Conservation (phyloP, 306 rosid genomes). For the Dalbergia cultrata region DNA sequence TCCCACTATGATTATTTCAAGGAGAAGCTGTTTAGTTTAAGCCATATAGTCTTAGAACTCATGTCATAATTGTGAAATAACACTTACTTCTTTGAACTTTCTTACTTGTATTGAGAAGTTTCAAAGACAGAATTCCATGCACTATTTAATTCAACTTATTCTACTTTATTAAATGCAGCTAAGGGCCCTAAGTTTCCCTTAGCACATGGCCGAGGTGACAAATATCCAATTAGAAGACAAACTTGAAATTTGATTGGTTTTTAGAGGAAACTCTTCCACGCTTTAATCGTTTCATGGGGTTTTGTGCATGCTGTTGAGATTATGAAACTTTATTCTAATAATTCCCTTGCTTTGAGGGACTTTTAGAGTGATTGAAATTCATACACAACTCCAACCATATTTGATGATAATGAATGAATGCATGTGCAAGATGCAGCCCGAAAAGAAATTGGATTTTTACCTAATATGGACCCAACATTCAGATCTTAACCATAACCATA, state of each 20-base stretch:
- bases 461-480: slow-evolving; percentile 50
- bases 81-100: not conserved
- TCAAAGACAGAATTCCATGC: slow-evolving; percentile 3
- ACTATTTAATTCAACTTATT: slow-evolving; percentile 40
- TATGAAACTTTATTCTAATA: slow-evolving; percentile 46
- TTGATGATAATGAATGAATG: slow-evolving; percentile 16
- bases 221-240: slow-evolving; percentile 39
- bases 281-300: slow-evolving; percentile 13
- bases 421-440: slow-evolving; percentile 31
- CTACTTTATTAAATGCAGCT: slow-evolving; percentile 27
- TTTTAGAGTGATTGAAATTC: slow-evolving; percentile 43
- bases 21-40: not conserved
- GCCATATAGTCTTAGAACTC: not conserved
- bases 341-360: slow-evolving; percentile 55
- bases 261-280: slow-evolving; percentile 28
- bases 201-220: slow-evolving; percentile 32
- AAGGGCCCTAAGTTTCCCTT: slow-evolving; percentile 33
- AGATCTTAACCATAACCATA: slow-evolving; percentile 43
- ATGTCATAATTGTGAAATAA: not conserved
- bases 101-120: not conserved
- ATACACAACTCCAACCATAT: slow-evolving; percentile 41
- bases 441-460: slow-evolving; percentile 22
- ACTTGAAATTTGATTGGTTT: slow-evolving; percentile 35
- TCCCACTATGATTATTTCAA: not conserved
- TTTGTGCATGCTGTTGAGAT: slow-evolving; percentile 31